Evolutionary conservation across 768 basidiomycete species (phyloP), one percentile per base, ranked within the genome.

Genomic region (Asterophora parasitica): DNA sequence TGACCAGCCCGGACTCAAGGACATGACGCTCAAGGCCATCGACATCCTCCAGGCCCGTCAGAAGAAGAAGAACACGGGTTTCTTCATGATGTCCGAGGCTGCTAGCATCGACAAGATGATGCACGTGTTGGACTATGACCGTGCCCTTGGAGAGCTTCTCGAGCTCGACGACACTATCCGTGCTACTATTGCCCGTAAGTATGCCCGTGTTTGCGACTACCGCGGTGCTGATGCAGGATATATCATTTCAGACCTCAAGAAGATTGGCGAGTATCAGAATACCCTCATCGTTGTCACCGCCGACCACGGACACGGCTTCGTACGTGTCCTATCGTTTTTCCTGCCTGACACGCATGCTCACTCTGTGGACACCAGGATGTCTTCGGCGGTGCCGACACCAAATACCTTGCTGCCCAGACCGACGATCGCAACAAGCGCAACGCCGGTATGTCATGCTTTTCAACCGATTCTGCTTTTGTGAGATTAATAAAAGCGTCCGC

Each of bases 41-140:
- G 72, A 74, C 43, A 65, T 72, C 46, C 64, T 74, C 27, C 70
- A 73, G 39, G 58, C 62, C 8, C 65, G 72, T 7, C 56, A 66
- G 10, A 64, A 65, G 52, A 51, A 57, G 39, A 65, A 65, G 31
- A 61, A 66, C 23, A 57, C 67, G 42, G 73, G 73, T 2, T 74
- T 69, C 66, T 74, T 74, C 57, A 65, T 74, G 71, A 72, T 74
- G 73, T 68, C 71, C 15, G 72, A 74, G 54, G 73, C 71, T 53
- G 71, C 73, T 10, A 70, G 66, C 42, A 74, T 72, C 34, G 72
- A 74, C 48, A 74, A 74, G 71, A 72, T 72, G 72, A 74, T 74
- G 73, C 73, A 74, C 40, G 69, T 64, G 26, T 64, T 74, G 35
- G 73, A 74, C 41, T 74, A 74, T 49, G 71, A 72, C 42, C 71